A percentile compares a stretch with the other conserved stretches of the same genome.
phyloP scores from a whole-genome alignment of 1,284 basidiomycete species.

The Ganoderma lucidum region DNA sequence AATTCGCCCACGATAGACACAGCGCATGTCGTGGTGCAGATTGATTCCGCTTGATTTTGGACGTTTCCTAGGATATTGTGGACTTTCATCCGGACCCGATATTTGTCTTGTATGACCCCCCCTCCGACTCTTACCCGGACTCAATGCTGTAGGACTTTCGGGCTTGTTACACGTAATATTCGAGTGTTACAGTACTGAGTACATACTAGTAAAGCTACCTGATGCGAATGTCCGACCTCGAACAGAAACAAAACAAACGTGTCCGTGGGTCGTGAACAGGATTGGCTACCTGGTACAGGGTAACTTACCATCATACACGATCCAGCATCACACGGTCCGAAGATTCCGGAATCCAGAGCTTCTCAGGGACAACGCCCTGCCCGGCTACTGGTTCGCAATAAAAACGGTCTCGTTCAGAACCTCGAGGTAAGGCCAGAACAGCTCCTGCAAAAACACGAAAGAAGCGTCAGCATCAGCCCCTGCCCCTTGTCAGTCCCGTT shows the following conservation, averaged over 20 bases:
- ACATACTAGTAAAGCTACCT: not conserved
- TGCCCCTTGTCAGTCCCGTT: not conserved
- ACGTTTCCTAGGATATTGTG: not conserved
- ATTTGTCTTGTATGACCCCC: not conserved
- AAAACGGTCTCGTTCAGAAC: conserved; percentile 22
- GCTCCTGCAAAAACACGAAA: conserved; percentile 8
- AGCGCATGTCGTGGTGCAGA: not conserved
- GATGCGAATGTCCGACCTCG: not conserved
- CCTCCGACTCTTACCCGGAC: not conserved
- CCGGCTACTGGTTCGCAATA: conserved; percentile 3
- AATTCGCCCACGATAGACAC: conserved; percentile 1
- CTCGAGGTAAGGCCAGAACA: conserved; percentile 19
- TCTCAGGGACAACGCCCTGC: not conserved
- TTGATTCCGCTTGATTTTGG: not conserved
- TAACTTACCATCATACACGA: too few species aligned
- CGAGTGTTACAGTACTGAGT: not conserved
- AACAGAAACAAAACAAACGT: not conserved
- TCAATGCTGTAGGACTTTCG: not conserved
- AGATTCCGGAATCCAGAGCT: not conserved
- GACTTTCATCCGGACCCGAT: not conserved
- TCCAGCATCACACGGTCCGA: not conserved
- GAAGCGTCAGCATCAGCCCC: not conserved
- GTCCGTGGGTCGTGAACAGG: not conserved
- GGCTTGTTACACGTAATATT: not conserved
- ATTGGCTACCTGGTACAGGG: too few species aligned